A percentile compares a stretch with the other conserved stretches of the same genome.
Conservation (phyloP, 2,329 filamentous ascomycete genomes). For the Diaporthe aspalathi region DNA sequence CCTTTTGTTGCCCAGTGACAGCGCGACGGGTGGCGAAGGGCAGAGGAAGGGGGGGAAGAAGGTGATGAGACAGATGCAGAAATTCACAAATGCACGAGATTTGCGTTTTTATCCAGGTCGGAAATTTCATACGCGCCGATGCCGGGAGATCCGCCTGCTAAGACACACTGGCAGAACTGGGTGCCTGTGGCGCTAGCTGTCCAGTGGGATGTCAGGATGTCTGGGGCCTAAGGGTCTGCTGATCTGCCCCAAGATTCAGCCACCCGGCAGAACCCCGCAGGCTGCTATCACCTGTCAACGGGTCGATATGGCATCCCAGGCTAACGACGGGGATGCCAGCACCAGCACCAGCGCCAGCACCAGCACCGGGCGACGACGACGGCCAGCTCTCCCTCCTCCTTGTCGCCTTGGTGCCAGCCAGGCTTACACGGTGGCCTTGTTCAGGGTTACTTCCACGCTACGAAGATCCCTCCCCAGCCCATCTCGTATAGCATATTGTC, state of each 20-base stretch:
- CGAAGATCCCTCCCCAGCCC: background rate
- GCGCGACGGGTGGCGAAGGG: conserved; percentile 10
- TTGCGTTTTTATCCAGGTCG: conserved; percentile 23
- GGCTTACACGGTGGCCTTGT: background rate
- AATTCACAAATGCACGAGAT: background rate
- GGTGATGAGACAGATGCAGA: background rate
- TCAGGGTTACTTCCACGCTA: background rate
- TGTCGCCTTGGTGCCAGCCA: background rate
- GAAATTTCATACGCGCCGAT: conserved; percentile 5
- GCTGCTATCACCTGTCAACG: conserved; percentile 23
- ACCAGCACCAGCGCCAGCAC: no score
- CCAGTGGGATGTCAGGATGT: background rate
- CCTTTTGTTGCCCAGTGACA: background rate
- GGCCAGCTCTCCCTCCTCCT: conserved; percentile 1
- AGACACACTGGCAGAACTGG: no score
- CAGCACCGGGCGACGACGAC: conserved; percentile 5
- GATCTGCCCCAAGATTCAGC: background rate
- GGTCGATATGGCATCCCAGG: conserved; percentile 24
- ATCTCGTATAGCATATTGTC: background rate
- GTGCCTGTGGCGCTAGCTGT: no score
- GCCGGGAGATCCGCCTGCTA: conserved; percentile 16
- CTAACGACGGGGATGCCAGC: conserved; percentile 20
- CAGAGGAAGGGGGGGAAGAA: background rate
- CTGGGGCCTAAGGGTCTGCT: conserved; percentile 25
- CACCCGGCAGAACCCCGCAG: conserved; percentile 15